Percentiles rank a stretch among this genome's conserved stretches.
phyloP scores from a whole-genome alignment of 2,329 filamentous ascomycete species.

The Hysterium pulicare region DNA sequence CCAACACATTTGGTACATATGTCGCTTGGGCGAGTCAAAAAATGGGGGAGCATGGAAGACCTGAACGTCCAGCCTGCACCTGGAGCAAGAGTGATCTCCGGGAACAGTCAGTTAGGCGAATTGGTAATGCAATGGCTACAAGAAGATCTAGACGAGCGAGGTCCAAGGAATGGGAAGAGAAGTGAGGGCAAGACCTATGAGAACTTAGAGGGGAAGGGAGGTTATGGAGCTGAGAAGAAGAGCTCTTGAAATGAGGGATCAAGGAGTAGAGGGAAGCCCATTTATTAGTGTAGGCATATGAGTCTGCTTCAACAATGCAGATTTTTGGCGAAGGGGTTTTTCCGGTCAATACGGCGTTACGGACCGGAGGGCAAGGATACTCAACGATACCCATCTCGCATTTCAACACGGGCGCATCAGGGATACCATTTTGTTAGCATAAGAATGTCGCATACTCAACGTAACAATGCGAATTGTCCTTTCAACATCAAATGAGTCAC shows the following conservation, averaged over 20 bases:
- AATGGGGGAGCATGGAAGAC: constrained; percentile 74
- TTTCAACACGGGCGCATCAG: constrained; percentile 31
- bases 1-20: constrained; percentile 95
- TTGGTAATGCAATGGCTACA: constrained; percentile 84
- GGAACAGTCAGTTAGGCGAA: constrained; percentile 83
- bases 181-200: constrained; percentile 65
- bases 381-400: constrained; percentile 37
- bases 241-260: constrained; percentile 4
- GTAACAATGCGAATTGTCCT: too few species aligned
- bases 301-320: constrained; percentile 27
- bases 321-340: too few species aligned
- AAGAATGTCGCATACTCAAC: too few species aligned
- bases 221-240: constrained; percentile 59
- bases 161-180: constrained; percentile 63
- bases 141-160: constrained; percentile 73
- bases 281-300: not conserved
- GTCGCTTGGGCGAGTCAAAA: constrained; percentile 82
- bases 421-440: too few species aligned
- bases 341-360: too few species aligned
- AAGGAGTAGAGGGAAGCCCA: not conserved
- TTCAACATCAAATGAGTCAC: too few species aligned
- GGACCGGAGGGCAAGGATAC: constrained; percentile 14
- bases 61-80: constrained; percentile 49
- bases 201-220: constrained; percentile 57
- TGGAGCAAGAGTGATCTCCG: constrained; percentile 41